Conservation (phyloP, 345 rosid genomes). For the Lagerstroemia speciosa region DNA sequence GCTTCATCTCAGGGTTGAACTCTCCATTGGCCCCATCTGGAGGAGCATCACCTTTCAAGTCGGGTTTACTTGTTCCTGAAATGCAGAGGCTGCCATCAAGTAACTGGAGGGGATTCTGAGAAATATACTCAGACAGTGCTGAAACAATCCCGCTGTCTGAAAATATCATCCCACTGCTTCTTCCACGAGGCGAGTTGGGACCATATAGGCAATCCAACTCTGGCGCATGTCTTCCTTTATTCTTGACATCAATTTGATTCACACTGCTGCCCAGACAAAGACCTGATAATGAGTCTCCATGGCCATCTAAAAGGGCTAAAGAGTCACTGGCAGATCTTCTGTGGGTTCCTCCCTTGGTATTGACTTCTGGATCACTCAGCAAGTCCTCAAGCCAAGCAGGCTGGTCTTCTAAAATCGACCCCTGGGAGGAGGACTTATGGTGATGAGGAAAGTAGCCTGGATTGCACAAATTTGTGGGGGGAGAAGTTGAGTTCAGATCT, state of each 20-base stretch:
- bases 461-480: constrained; percentile 7
- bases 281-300: constrained; percentile 28
- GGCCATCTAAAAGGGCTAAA: constrained; percentile 39
- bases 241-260: constrained; percentile 16
- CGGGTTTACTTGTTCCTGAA: constrained; percentile 17
- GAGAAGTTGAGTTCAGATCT: constrained; percentile 21
- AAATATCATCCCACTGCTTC: constrained; percentile 24
- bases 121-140: constrained; percentile 47
- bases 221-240: constrained; percentile 32
- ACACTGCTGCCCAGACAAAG: constrained; percentile 25
- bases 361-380: constrained; percentile 29
- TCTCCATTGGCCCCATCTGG: constrained; percentile 16
- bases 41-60: constrained; percentile 18
- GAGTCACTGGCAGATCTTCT: constrained; percentile 80
- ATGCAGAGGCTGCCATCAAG: constrained; percentile 32
- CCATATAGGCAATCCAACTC: constrained; percentile 61
- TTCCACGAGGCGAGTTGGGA: constrained; percentile 72
- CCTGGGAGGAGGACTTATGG: constrained; percentile 37
- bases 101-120: constrained; percentile 33
- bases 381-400: constrained; percentile 63
- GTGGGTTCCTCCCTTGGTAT: constrained; percentile 28
- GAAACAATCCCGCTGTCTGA: constrained; percentile 48
- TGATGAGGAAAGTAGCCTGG: constrained; percentile 23
- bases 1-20: constrained; percentile 29
- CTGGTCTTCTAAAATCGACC: constrained; percentile 42